These are phyloP conservation scores for Cordia subcordata DNA, from an alignment of 257 asterid genomes.

Conservation along the genomic window DNA sequence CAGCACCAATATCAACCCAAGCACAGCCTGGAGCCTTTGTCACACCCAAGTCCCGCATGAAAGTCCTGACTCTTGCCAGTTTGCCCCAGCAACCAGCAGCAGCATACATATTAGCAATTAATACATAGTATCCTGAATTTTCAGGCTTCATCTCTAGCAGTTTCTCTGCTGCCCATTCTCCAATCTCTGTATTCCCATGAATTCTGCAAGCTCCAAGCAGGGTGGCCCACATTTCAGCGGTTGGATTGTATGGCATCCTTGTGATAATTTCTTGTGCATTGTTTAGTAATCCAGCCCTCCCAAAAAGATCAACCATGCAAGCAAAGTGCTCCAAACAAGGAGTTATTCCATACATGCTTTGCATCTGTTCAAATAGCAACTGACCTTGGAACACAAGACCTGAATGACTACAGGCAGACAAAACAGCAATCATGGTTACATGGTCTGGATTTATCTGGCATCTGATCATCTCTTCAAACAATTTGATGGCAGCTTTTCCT, in stretches of 20 bases:
- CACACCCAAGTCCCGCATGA: slow-evolving; percentile 77
- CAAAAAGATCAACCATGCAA: slow-evolving; percentile 85
- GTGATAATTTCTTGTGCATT: slow-evolving; percentile 51
- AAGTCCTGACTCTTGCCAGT: slow-evolving; percentile 57
- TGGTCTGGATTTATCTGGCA: slow-evolving; percentile 62
- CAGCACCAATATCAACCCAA: slow-evolving; percentile 68
- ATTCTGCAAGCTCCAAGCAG: slow-evolving; percentile 77
- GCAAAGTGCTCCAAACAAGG: slow-evolving; percentile 72
- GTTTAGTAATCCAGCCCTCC: slow-evolving; percentile 66
- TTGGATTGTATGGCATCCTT: slow-evolving; percentile 61
- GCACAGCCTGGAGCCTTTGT: slow-evolving; percentile 81
- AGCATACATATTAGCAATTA: slow-evolving; percentile 88
- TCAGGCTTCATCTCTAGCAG: slow-evolving; percentile 61
- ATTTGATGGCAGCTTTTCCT: slow-evolving; percentile 52
- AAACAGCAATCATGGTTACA: slow-evolving; percentile 66
- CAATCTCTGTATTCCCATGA: slow-evolving; percentile 62
- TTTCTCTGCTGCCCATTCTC: slow-evolving; percentile 89
- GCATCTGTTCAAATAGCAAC: slow-evolving; percentile 57
- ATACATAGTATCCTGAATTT: slow-evolving; percentile 67
- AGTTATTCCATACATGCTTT: slow-evolving; percentile 36
- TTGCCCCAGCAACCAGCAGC: slow-evolving; percentile 74
- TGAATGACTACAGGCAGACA: slow-evolving; percentile 91
- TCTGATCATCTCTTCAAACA: slow-evolving; percentile 64
- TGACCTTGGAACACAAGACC: slow-evolving; percentile 66
- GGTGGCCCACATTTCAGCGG: slow-evolving; percentile 81